A percentile compares a stretch with the other conserved stretches of the same genome.
phyloP scores from a whole-genome alignment of 352 stramenopile species.

The Pythium brassicae region DNA sequence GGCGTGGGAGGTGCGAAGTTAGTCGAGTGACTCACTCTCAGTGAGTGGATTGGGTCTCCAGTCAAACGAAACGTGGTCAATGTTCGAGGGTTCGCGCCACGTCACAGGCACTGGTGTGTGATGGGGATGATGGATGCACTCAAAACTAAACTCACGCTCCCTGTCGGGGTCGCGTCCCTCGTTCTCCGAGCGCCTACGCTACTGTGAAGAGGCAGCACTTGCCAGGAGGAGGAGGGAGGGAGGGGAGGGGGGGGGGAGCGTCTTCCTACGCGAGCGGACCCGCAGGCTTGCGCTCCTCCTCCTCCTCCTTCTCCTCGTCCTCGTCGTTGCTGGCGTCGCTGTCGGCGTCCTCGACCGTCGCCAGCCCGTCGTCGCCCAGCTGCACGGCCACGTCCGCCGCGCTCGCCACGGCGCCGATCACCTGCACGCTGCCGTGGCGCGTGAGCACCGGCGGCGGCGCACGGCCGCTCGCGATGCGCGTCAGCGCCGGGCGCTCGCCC shows the following conservation, averaged over 20 bases:
- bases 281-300: constrained; percentile 14
- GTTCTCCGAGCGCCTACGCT: not conserved
- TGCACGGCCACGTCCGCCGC: constrained; percentile 10
- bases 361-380: constrained; percentile 21
- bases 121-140: no score
- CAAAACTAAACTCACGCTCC: no score
- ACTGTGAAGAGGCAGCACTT: not conserved
- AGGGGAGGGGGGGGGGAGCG: not conserved
- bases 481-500: constrained; percentile 17
- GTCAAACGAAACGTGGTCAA: no score
- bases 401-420: constrained; percentile 28
- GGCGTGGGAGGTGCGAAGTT: no score
- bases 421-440: constrained; percentile 62
- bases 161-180: no score
- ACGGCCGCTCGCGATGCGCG: constrained; percentile 24
- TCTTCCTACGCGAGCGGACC: not conserved
- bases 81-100: no score
- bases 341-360: constrained; percentile 30
- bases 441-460: constrained; percentile 45
- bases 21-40: no score
- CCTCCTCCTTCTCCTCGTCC: no score
- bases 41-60: no score
- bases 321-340: constrained; percentile 17
- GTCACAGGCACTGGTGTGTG: no score
- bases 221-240: no score